Evolutionary conservation across 2,329 filamentous ascomycete species (phyloP).

Genomic region (Colletotrichum abscissum): DNA sequence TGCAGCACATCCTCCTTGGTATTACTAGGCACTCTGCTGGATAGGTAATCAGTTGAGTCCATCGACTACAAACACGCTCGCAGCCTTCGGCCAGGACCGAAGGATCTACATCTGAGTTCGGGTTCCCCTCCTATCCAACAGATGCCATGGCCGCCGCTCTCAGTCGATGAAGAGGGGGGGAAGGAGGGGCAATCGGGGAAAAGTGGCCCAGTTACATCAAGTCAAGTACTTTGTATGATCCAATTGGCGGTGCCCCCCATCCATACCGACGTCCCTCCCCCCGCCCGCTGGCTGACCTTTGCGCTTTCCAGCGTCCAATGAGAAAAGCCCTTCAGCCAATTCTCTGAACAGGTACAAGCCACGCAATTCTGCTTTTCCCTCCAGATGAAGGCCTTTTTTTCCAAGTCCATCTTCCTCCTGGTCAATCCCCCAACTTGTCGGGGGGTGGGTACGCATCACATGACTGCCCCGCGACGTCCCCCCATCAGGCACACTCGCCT

Average conservation of each 20-base stretch:
- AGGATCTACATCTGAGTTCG: background rate
- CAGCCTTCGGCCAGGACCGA: slow-evolving; percentile 19
- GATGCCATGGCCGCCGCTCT: slow-evolving; percentile 24
- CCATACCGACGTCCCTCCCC: background rate
- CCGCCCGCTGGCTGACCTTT: background rate
- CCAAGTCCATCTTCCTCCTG: slow-evolving; percentile 3
- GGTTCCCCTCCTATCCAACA: slow-evolving; percentile 13
- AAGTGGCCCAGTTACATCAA: background rate
- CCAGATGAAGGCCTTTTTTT: background rate
- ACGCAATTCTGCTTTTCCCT: background rate
- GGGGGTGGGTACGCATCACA: slow-evolving; percentile 20
- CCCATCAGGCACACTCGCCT: slow-evolving; percentile 6
- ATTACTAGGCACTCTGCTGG: background rate
- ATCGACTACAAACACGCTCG: background rate
- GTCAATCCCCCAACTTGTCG: slow-evolving; percentile 6
- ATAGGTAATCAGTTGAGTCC: background rate
- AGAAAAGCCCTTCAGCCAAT: background rate
- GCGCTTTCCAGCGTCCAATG: background rate
- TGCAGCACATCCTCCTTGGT: slow-evolving; percentile 29
- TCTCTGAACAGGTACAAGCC: background rate
- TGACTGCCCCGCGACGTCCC: slow-evolving; percentile 34
- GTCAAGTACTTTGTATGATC: background rate
- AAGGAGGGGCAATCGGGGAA: background rate
- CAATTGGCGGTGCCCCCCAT: slow-evolving; percentile 13
- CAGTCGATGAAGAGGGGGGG: slow-evolving; percentile 3